A percentile compares a stretch with the other conserved stretches of the same genome.
Evolutionary conservation across 148 eudicot species (phyloP).

Genomic region (Linanthus parryae): DNA sequence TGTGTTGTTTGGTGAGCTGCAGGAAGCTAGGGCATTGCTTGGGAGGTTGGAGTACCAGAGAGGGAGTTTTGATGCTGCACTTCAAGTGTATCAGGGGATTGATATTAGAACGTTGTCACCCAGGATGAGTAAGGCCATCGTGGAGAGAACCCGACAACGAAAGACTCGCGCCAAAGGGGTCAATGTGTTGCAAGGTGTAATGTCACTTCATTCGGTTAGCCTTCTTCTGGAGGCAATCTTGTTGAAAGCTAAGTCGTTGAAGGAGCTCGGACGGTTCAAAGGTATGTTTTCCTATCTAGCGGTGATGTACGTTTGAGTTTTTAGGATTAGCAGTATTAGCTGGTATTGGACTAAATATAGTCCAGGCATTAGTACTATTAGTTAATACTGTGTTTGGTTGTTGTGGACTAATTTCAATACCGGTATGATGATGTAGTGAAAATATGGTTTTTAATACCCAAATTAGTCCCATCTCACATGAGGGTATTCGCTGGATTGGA

Average conservation of each 20-base stretch:
- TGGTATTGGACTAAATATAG: too few species aligned
- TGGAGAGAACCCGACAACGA: constrained; percentile 45
- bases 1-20: constrained; percentile 8
- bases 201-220: constrained; percentile 96
- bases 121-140: constrained; percentile 59
- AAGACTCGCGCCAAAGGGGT: constrained; percentile 48
- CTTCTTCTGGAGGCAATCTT: constrained; percentile 82
- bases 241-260: constrained; percentile 74
- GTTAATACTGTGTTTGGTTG: too few species aligned
- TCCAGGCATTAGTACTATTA: too few species aligned
- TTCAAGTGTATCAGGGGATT: constrained; percentile 90
- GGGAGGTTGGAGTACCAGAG: constrained; percentile 95
- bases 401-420: too few species aligned
- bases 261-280: constrained; percentile 59
- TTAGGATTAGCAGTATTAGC: too few species aligned
- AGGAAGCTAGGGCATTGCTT: constrained; percentile 97
- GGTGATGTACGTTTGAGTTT: too few species aligned
- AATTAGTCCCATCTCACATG: too few species aligned
- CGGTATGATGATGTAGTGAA: too few species aligned
- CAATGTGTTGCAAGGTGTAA: constrained; percentile 39
- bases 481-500: too few species aligned
- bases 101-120: constrained; percentile 60
- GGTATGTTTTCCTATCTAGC: constrained; percentile 29
- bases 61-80: constrained; percentile 85
- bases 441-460: too few species aligned